These are phyloP conservation scores for Lactifluus volemus DNA, from an alignment of 768 basidiomycete genomes.

Conservation along the genomic window DNA sequence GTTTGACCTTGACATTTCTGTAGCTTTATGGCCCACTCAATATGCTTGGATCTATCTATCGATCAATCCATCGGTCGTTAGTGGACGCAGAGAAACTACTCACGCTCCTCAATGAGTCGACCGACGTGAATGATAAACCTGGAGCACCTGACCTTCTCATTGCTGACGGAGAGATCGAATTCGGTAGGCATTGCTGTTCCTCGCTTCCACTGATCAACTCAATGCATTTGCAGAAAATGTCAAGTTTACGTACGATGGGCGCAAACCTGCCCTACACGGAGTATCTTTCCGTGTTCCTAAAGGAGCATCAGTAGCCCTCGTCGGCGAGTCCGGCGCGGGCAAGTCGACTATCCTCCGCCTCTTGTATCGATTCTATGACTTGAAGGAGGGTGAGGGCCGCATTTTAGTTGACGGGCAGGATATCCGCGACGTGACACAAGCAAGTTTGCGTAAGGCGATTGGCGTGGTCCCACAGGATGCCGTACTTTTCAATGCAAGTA, in stretches of 20 bases:
- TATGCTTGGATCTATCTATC: conserved; percentile 72
- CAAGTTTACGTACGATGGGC: conserved; percentile 73
- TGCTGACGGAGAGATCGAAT: conserved; percentile 74
- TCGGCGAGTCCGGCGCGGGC: conserved; percentile 75
- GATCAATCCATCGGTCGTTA: conserved; percentile 63
- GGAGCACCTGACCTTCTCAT: conserved; percentile 67
- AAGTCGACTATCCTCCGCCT: conserved; percentile 84
- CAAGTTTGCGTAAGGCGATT: conserved; percentile 68
- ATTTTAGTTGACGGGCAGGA: conserved; percentile 84
- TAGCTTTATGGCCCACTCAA: conserved; percentile 69
- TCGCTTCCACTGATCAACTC: background rate
- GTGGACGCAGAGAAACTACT: conserved; percentile 82
- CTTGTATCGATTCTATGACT: conserved; percentile 88
- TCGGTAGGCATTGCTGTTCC: conserved; percentile 43
- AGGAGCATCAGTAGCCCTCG: conserved; percentile 81
- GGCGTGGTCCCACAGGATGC: conserved; percentile 45
- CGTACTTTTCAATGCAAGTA: conserved; percentile 62
- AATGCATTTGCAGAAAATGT: conserved; percentile 55
- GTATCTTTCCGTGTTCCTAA: conserved; percentile 86
- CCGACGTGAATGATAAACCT: conserved; percentile 75
- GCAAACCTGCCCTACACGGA: conserved; percentile 58
- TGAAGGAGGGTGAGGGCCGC: conserved; percentile 66
- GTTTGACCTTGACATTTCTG: background rate
- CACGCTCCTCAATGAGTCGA: conserved; percentile 70
- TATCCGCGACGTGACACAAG: conserved; percentile 47